Percentiles rank a stretch among this genome's conserved stretches.
These are phyloP conservation scores for Arabis alpina DNA, from an alignment of 345 rosid genomes.

Conservation along the genomic window DNA sequence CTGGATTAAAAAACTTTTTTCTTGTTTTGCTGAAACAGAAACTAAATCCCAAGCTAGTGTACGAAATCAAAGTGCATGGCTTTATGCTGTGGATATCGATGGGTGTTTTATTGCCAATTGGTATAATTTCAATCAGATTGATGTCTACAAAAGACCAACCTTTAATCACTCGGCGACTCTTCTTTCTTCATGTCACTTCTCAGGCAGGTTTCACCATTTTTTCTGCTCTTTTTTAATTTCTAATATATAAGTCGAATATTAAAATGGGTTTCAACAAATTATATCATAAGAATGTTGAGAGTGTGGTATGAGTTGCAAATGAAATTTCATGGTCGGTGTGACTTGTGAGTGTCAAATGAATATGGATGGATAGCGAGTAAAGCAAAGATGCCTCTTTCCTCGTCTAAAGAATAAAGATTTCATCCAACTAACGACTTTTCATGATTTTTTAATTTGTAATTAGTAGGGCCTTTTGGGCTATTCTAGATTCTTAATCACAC, in stretches of 20 bases:
- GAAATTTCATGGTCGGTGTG: constrained; percentile 32
- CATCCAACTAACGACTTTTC: constrained; percentile 34
- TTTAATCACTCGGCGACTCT: constrained; percentile 51
- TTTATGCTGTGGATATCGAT: constrained; percentile 78
- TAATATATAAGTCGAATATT: not conserved
- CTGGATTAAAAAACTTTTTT: not conserved
- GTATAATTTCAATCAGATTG: constrained; percentile 63
- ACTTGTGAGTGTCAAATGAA: constrained; percentile 22
- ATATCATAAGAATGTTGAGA: constrained; percentile 36
- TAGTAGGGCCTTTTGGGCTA: constrained; percentile 37
- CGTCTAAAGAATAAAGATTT: constrained; percentile 29
- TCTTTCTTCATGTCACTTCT: constrained; percentile 63
- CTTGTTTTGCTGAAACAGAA: constrained; percentile 25
- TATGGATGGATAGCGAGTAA: constrained; percentile 31
- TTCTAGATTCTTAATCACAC: constrained; percentile 41
- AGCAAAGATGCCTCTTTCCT: constrained; percentile 41
- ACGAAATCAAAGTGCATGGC: constrained; percentile 72
- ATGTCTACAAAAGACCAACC: constrained; percentile 57
- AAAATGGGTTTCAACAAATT: constrained; percentile 3
- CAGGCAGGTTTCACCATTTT: constrained; percentile 57
- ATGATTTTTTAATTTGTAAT: constrained; percentile 12
- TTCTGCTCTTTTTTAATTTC: not conserved
- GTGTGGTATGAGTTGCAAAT: constrained; percentile 7
- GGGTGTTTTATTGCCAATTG: constrained; percentile 82
- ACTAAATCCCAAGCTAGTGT: constrained; percentile 56